Evolutionary conservation across 2,329 filamentous ascomycete species (phyloP), one percentile per base, ranked within the genome.

Genomic region (Ophiocordyceps sinensis): DNA sequence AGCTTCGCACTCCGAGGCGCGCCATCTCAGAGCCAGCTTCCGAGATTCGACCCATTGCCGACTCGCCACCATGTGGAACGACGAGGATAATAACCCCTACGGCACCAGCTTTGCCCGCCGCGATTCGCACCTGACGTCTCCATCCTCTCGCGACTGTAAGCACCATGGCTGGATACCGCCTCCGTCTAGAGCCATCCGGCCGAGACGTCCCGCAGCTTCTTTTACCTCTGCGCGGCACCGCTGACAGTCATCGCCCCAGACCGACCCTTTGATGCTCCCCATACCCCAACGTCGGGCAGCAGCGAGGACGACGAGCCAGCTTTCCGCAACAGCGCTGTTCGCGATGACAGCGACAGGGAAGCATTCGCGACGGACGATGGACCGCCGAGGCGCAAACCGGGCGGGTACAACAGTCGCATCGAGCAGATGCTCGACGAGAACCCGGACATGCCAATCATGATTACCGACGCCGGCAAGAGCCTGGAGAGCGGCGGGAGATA

Each of bases 361-460:
- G 65, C 64, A 40, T 55, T 53, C 36, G 53, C 57, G 41, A 56
- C 60, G 38, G 62, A 63, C 43, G 64, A 71, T 40, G 51, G 64
- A 21, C 61, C 65, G 13, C 73, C 75, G n/a, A 68, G 71, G 45
- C 70, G 71, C 43, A 89, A 85, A 64, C 85, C 86, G 45, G 86
- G 85, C 21, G 85, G 84, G 26, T 98, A 98, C 55, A 83, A 91
- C 57, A 95, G 89, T 59, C 81, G 91, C 40, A 88, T 98, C 49
- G 89, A 98, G 65, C 91, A 98, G 69, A 89, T 95, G 44, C 78
- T 98, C 37, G 94, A 94, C 59, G 91, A 98, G 64, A 85, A 94
- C 49, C 88, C 87, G 1, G 82, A 89, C 42, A 73, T 93, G 50
- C 80, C 86, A 45, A 93, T 98, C 49, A 62, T 93, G 45, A 98